A percentile compares a stretch with the other conserved stretches of the same genome.
These are phyloP conservation scores for Cucurbita moschata DNA, from an alignment of 306 rosid genomes.

Conservation along the genomic window DNA sequence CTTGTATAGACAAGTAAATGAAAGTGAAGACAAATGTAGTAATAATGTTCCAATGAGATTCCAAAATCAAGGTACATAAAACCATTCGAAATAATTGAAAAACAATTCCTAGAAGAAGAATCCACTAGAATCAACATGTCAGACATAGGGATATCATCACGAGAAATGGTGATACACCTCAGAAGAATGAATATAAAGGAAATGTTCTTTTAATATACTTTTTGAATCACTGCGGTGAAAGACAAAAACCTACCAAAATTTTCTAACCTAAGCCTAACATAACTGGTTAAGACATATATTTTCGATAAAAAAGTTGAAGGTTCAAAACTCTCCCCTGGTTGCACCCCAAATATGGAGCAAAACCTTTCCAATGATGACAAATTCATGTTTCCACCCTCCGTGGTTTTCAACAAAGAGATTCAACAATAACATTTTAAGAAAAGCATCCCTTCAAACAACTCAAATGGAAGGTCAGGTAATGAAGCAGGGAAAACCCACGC, in stretches of 20 bases:
- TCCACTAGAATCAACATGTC: neutral
- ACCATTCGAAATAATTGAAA: neutral
- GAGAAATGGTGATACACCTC: neutral
- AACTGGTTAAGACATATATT: too few relatives aligned
- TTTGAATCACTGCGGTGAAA: neutral
- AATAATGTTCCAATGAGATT: neutral
- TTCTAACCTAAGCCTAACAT: too few relatives aligned
- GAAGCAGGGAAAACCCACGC: neutral
- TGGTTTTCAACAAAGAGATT: neutral
- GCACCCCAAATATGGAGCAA: too few relatives aligned
- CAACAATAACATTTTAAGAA: neutral
- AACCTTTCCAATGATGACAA: neutral
- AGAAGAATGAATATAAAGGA: too few relatives aligned
- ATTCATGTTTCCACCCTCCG: neutral
- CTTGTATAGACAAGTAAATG: neutral
- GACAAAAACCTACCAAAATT: neutral
- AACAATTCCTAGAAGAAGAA: neutral
- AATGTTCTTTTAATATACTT: neutral
- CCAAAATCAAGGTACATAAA: neutral
- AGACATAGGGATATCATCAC: neutral
- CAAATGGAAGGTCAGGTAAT: neutral
- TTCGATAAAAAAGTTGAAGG: too few relatives aligned
- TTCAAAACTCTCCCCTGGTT: too few relatives aligned
- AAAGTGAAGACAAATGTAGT: neutral
- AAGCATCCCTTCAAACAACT: neutral